Evolutionary conservation across 345 rosid species (phyloP).

Genomic region (Sisymbrium irio): DNA sequence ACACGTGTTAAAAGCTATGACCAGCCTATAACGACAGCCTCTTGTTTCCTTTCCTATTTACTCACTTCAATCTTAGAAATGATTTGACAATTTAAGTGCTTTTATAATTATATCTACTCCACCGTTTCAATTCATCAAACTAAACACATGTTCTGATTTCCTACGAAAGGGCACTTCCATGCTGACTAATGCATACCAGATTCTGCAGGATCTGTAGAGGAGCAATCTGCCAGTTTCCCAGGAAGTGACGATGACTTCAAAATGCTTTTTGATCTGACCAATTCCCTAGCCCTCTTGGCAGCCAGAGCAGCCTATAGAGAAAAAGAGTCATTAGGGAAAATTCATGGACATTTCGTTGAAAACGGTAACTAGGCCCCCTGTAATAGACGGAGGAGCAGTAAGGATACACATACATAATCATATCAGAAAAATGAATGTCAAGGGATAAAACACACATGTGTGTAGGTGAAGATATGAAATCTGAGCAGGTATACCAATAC

Average conservation of each 20-base stretch:
- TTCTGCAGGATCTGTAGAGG: slow-evolving; percentile 86
- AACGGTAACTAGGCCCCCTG: not conserved
- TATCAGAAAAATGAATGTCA: not conserved
- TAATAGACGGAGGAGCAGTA: not conserved
- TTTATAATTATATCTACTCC: not conserved
- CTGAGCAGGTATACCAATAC: not conserved
- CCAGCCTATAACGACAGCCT: not conserved
- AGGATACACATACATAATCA: not conserved
- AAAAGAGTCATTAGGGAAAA: slow-evolving; percentile 2
- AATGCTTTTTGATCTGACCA: slow-evolving; percentile 89
- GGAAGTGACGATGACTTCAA: slow-evolving; percentile 94
- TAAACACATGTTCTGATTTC: slow-evolving; percentile 71
- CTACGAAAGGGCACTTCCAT: slow-evolving; percentile 64
- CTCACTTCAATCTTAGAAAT: not conserved
- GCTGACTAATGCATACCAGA: slow-evolving; percentile 53
- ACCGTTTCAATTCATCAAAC: not conserved
- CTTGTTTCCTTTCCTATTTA: not conserved
- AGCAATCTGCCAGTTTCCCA: slow-evolving; percentile 97
- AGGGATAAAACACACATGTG: not conserved
- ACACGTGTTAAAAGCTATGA: slow-evolving; percentile 3
- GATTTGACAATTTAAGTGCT: not conserved
- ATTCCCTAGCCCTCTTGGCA: slow-evolving; percentile 95
- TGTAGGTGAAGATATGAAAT: slow-evolving; percentile 2
- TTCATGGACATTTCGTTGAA: slow-evolving; percentile 1
- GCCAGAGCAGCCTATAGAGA: slow-evolving; percentile 88